Evolutionary conservation across 2,329 filamentous ascomycete genomes (phyloP), one percentile per base, ranked within the genome.

Genomic region (Escovopsis sp.): DNA sequence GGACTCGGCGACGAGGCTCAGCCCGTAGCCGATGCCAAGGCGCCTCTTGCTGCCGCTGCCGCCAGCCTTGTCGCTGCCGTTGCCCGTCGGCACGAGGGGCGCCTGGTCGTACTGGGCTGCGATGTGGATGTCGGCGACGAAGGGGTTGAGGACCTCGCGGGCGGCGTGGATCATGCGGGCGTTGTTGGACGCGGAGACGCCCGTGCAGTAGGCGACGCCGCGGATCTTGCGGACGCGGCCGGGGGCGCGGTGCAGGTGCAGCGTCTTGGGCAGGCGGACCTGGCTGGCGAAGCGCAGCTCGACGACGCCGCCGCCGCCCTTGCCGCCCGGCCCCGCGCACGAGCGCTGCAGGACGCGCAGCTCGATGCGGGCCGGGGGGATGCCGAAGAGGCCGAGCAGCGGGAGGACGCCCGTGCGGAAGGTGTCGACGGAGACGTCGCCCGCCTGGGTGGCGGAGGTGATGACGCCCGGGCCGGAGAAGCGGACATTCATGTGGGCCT

Each of bases 231-330:
- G 89, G 53, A 98, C 81, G 43, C 84, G 72, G 7, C 91, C 91
- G 0, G 88, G 78, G 48, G 76, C 83, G 51, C 93, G 72, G 58
- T 81, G 72, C 42, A 95, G 64, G 61, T 98, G 91, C 57, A 98
- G 67, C 32, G 91, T 98, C 67, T 94, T 94, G 10, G 91, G 91
- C 40, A 96, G 67, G 32, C 89, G 78, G 11, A 98, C 82, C 63
- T 98, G 91, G 59, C 89, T 88, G 15, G 84, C 87, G 57, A 96
- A 96, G 7, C 88, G 73, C 44, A 98, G 66, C 62, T 95, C 88
- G n/a, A 98, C 89, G 42, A 93, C 75, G 35, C 91, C 91, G 35
- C 85, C 87, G 33, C 89, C 91, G 25, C 86, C 85, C 45, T 73
- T 74, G 2, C 86, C 88, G 37, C 76, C 74, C 0, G 74, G 70